Evolutionary conservation across 352 stramenopile genomes (phyloP), one percentile per base, ranked within the genome.

Genomic region (Phytophthora ramorum): DNA sequence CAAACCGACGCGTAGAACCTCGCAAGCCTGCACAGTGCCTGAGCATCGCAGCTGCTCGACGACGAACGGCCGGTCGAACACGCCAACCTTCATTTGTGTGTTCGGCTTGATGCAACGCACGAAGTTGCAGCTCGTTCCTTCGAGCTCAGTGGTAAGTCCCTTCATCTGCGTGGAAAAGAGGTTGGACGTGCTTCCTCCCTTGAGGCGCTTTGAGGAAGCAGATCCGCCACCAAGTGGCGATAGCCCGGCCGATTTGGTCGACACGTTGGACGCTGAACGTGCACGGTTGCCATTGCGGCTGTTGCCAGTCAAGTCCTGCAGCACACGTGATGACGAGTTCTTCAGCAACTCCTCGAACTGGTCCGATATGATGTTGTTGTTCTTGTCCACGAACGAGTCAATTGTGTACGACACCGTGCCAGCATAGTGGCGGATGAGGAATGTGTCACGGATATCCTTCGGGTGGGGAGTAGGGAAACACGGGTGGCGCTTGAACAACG

Each of bases 81-180:
- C 41, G 16, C 95, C 89, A 1, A 90, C 70, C 55, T 96, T 89
- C 84, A 98, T 98, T 38, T 90, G 74, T n/a, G 85, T 97, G 79
- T 98, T 98, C 0, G 96, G 96, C 74, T 98, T 98, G 73, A 98
- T 97, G 76, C 94, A 98, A 44, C 93, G 89, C 66, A 98, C 91
- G 67, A 98, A 98, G 61, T 96, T 96, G 54, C 93, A 96, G 54
- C 87, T 89, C 24, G 94, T 98, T 14, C 83, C 83, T 43, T 90
- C 76, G 1, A 98, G 66, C 49, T 95, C 87, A 0, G 81, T 85
- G 7, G 90, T 93, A 4, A 98, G 78, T 0, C 82, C 87, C 51
- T 88, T 85, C 74, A 98, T 91, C 61, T 98, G 91, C 19, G 78
- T 95, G 4, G 81, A 87, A 48, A 94, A 94, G 2, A 91, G 62